phyloP scores from a whole-genome alignment of 2,329 filamentous ascomycete genomes.

The Lithohypha guttulata region DNA sequence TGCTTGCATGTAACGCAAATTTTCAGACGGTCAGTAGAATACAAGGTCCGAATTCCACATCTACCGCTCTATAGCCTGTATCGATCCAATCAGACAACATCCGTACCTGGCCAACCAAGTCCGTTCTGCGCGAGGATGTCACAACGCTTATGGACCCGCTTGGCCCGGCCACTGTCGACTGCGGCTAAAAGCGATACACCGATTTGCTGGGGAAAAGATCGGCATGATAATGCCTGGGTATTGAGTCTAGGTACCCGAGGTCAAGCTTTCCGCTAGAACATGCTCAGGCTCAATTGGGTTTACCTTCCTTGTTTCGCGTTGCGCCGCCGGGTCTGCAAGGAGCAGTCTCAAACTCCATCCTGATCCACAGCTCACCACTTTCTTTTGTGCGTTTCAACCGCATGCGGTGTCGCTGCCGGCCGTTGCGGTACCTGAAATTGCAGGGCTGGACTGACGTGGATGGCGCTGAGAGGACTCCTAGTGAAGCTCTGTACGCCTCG shows the following conservation, averaged over 20 bases:
- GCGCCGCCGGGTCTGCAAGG: background rate
- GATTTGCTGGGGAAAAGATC: background rate
- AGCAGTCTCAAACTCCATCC: no score
- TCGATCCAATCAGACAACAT: background rate
- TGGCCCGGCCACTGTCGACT: background rate
- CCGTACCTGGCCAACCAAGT: slow-evolving; percentile 6
- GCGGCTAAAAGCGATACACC: background rate
- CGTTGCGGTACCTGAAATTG: background rate
- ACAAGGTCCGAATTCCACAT: background rate
- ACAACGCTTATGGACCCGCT: background rate
- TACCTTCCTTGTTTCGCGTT: slow-evolving; percentile 2
- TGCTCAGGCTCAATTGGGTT: background rate
- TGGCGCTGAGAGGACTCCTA: background rate
- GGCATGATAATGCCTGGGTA: slow-evolving; percentile 1
- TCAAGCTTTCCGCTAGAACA: background rate
- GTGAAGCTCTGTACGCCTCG: background rate
- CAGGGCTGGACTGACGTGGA: background rate
- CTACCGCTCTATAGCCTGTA: background rate
- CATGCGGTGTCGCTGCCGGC: no score
- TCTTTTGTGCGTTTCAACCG: no score
- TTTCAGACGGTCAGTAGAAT: background rate
- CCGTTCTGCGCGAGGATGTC: background rate
- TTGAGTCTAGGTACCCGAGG: background rate
- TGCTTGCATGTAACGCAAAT: slow-evolving; percentile 2
- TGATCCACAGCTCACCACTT: background rate